A percentile compares a stretch with the other conserved stretches of the same genome.
These are phyloP conservation scores for Pestalotiopsis sp. DNA, from an alignment of 2,329 filamentous ascomycete species.

Conservation along the genomic window DNA sequence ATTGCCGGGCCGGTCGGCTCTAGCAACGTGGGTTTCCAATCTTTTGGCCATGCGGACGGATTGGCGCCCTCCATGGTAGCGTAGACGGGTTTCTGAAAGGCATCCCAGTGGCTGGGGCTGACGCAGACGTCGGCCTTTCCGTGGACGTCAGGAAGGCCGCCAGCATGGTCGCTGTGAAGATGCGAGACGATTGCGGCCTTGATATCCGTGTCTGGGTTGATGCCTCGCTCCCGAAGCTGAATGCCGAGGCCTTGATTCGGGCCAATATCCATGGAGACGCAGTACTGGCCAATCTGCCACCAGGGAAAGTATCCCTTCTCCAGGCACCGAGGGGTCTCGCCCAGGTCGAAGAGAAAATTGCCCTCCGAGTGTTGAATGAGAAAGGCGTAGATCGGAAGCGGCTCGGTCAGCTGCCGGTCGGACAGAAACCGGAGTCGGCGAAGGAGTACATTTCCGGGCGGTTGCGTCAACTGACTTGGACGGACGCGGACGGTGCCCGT, in stretches of 20 bases:
- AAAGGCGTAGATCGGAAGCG: conserved; percentile 22
- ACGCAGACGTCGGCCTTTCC: conserved; percentile 20
- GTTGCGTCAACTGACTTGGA: conserved; percentile 17
- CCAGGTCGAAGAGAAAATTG: conserved; percentile 25
- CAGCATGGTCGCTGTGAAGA: conserved; percentile 31
- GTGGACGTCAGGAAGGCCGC: conserved; percentile 27
- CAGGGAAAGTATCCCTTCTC: conserved; percentile 22
- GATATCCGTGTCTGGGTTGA: conserved; percentile 21
- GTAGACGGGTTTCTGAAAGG: conserved; percentile 27
- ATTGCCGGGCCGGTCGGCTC: conserved; percentile 23
- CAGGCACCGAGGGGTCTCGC: conserved; percentile 21
- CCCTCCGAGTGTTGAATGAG: conserved; percentile 22
- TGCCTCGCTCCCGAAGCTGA: conserved; percentile 18
- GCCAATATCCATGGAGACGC: conserved; percentile 13
- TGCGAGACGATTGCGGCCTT: conserved; percentile 30
- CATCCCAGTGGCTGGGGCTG: conserved; percentile 31
- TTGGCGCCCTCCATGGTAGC: conserved; percentile 29
- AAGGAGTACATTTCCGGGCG: conserved; percentile 19
- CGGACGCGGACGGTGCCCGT: conserved; percentile 22
- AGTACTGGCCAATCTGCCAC: conserved; percentile 16
- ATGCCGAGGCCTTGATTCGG: conserved; percentile 21
- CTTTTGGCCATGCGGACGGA: conserved; percentile 32
- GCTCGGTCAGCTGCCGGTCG: conserved; percentile 18
- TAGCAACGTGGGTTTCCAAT: conserved; percentile 30
- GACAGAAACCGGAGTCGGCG: conserved; percentile 22